Evolutionary conservation across 2,329 filamentous ascomycete genomes (phyloP).

Genomic region (Dendryphion nanum): DNA sequence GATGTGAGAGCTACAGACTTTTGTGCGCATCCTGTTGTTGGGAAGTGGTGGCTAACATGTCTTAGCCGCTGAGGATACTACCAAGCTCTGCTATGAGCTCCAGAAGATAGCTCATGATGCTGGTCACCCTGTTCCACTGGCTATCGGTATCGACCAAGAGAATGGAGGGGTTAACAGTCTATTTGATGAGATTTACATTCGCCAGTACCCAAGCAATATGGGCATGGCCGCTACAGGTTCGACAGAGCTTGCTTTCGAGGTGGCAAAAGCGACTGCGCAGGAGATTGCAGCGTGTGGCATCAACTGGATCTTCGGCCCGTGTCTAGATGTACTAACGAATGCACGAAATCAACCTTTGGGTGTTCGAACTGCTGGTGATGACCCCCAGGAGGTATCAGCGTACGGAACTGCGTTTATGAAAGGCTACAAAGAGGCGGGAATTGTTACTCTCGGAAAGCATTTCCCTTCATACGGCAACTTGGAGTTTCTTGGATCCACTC

Average conservation of each 20-base stretch:
- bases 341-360: conserved; percentile 87
- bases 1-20: conserved; percentile 56
- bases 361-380: conserved; percentile 85
- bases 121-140: conserved; percentile 81
- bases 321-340: conserved; percentile 91
- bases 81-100: conserved; percentile 81
- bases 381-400: conserved; percentile 90
- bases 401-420: conserved; percentile 89
- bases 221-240: conserved; percentile 90
- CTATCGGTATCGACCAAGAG: conserved; percentile 93
- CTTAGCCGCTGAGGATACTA: conserved; percentile 85
- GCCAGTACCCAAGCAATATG: conserved; percentile 97
- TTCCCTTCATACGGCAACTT: conserved; percentile 96
- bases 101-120: conserved; percentile 89
- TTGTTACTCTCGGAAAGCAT: conserved; percentile 91
- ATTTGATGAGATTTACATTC: conserved; percentile 92
- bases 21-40: conserved; percentile 3
- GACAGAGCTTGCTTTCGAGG: conserved; percentile 78
- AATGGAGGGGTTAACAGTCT: conserved; percentile 97
- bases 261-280: conserved; percentile 89
- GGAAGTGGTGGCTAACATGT: conserved; percentile 18
- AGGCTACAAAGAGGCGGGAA: conserved; percentile 86
- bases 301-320: conserved; percentile 92
- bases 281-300: conserved; percentile 91
- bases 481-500: conserved; percentile 85